phyloP scores from a whole-genome alignment of 495 filamentous ascomycete species.

The Penicillium cataractarum region DNA sequence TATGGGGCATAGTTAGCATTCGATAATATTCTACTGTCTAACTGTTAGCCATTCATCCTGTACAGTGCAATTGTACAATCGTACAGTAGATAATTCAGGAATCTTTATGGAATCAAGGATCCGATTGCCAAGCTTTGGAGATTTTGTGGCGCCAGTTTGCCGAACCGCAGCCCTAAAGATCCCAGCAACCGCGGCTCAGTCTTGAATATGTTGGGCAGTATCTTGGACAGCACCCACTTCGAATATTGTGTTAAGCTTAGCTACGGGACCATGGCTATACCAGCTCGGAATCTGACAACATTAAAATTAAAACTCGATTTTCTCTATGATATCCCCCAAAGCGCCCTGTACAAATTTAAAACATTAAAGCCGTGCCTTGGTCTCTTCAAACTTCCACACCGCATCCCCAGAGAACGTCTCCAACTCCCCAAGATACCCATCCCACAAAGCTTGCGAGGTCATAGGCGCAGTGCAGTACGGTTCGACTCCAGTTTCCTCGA shows the following conservation, averaged over 20 bases:
- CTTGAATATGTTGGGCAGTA: no score
- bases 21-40: no score
- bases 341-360: not conserved
- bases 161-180: no score
- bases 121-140: no score
- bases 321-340: not conserved
- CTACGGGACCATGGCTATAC: not conserved
- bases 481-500: constrained; percentile 15
- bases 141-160: no score
- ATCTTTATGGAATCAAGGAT: no score
- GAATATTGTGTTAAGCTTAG: no score
- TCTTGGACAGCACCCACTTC: no score
- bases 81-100: no score
- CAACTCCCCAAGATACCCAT: constrained; percentile 5
- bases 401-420: constrained; percentile 3
- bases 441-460: constrained; percentile 14
- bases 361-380: not conserved
- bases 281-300: not conserved
- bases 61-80: no score
- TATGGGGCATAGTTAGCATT: not conserved
- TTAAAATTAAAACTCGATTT: not conserved
- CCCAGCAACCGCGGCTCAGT: no score
- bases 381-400: not conserved
- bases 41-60: no score
- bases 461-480: constrained; percentile 18